Evolutionary conservation across 2,329 filamentous ascomycete species (phyloP).

Genomic region (Emergomyces pasteurianus): DNA sequence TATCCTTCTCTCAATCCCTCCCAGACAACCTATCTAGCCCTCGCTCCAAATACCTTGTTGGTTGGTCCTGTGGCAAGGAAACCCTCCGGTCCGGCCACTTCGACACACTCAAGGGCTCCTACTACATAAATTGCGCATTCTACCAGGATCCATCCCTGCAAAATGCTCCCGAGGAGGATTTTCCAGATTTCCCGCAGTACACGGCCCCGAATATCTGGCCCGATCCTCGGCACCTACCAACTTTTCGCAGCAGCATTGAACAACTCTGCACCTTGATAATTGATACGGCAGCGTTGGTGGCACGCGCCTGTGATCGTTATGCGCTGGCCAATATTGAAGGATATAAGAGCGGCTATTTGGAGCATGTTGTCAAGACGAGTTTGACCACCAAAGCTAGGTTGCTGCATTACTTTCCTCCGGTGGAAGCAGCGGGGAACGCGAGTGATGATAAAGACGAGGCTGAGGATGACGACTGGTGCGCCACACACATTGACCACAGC

Average conservation of each 20-base stretch:
- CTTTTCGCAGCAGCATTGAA: constrained; percentile 62
- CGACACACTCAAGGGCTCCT: constrained; percentile 52
- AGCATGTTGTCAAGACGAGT: constrained; percentile 74
- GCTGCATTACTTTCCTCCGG: constrained; percentile 74
- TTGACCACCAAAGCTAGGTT: constrained; percentile 83
- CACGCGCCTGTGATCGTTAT: constrained; percentile 78
- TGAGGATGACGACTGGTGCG: constrained; percentile 91
- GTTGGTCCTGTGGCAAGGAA: constrained; percentile 55
- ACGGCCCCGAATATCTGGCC: constrained; percentile 89
- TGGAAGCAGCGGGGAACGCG: neutral
- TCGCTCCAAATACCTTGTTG: constrained; percentile 48
- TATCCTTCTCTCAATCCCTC: neutral
- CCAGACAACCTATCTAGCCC: constrained; percentile 32
- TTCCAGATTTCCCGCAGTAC: constrained; percentile 65
- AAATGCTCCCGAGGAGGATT: constrained; percentile 24
- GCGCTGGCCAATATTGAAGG: constrained; percentile 64
- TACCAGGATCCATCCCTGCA: constrained; percentile 30
- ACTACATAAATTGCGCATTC: constrained; percentile 52
- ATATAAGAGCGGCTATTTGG: constrained; percentile 68
- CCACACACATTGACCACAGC: constrained; percentile 66
- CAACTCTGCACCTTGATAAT: constrained; percentile 74
- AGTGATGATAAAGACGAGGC: constrained; percentile 72
- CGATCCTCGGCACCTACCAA: constrained; percentile 52
- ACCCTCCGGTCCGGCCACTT: constrained; percentile 49
- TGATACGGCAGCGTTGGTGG: constrained; percentile 77